phyloP scores from a whole-genome alignment of 164 flowering plant genomes.

The Umbellularia californica region DNA sequence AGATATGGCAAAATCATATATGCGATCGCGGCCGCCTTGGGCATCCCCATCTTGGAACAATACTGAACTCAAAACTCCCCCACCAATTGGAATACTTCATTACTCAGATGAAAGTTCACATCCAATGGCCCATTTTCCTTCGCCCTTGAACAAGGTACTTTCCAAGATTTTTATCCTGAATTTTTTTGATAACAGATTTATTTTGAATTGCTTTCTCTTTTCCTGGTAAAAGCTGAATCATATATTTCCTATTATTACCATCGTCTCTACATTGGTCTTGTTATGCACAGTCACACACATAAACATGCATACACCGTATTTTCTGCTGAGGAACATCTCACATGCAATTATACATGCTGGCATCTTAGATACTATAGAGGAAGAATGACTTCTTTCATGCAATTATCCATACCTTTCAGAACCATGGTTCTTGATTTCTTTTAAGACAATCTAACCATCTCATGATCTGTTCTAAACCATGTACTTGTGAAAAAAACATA shows the following conservation, averaged over 20 bases:
- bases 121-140: conserved; percentile 25
- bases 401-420: no score
- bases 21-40: conserved; percentile 76
- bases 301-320: no score
- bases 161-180: not conserved
- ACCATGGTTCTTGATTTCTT: no score
- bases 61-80: conserved; percentile 30
- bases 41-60: conserved; percentile 50
- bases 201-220: not conserved
- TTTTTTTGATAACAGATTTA: not conserved
- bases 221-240: no score
- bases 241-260: not conserved
- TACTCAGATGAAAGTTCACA: conserved; percentile 40
- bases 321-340: no score
- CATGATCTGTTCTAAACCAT: no score
- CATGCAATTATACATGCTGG: no score
- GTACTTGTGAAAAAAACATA: no score
- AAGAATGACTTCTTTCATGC: no score
- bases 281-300: no score
- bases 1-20: conserved; percentile 74
- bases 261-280: not conserved
- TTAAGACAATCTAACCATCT: no score
- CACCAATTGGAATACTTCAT: conserved; percentile 30
- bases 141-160: conserved; percentile 39
- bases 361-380: no score